Percentiles rank a stretch among this genome's conserved stretches.
These are phyloP conservation scores for Phycomyces blakesleeanus DNA, from an alignment of 192 early-diverging fungal genomes.

Conservation along the genomic window DNA sequence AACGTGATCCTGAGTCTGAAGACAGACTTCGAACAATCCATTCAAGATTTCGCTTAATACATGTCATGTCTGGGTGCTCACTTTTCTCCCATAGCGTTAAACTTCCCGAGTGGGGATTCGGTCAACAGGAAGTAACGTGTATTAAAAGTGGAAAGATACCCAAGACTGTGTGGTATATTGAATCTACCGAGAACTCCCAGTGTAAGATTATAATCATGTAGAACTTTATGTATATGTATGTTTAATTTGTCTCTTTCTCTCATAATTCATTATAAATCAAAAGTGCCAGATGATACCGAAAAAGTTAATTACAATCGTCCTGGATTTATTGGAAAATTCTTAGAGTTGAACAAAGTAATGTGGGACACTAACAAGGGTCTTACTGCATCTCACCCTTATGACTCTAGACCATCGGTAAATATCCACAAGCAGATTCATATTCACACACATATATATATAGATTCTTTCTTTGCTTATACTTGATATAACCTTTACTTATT, in stretches of 20 bases:
- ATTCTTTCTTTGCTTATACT: too few relatives aligned
- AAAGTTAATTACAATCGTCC: constrained; percentile 63
- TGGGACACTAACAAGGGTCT: constrained; percentile 87
- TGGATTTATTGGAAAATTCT: constrained; percentile 82
- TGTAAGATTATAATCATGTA: constrained; percentile 30
- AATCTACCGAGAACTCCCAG: constrained; percentile 50
- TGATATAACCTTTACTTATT: neutral
- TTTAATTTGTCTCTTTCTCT: neutral
- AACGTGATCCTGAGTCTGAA: constrained; percentile 45
- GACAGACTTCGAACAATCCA: constrained; percentile 63
- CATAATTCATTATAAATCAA: too few relatives aligned
- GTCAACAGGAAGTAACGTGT: constrained; percentile 94
- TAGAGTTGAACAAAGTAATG: constrained; percentile 91
- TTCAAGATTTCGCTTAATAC: constrained; percentile 76
- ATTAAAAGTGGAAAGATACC: constrained; percentile 74
- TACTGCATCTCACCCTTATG: constrained; percentile 92
- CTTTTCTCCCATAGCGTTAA: constrained; percentile 80
- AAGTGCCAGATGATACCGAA: constrained; percentile 58
- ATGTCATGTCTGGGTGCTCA: constrained; percentile 70
- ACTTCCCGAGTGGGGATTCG: constrained; percentile 92
- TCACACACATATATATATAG: neutral
- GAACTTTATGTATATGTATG: neutral
- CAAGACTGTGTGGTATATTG: constrained; percentile 80
- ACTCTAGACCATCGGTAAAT: constrained; percentile 73
- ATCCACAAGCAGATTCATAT: neutral